Conservation (phyloP, 2,329 filamentous ascomycete species). For the Chaetomium globosum region DNA sequence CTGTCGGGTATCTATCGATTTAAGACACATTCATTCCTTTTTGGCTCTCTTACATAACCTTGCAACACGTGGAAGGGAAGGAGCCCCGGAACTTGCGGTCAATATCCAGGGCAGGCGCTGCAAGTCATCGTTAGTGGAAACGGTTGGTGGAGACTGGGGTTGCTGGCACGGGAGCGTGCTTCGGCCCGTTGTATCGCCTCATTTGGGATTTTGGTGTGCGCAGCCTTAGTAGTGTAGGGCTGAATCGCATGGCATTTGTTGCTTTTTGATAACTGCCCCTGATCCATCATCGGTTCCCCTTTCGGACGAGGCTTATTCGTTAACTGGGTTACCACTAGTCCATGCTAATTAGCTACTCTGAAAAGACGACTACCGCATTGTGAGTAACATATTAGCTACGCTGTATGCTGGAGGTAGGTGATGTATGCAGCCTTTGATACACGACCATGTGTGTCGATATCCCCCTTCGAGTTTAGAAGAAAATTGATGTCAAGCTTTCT, state of each 20-base stretch:
- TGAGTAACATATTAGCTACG: neutral
- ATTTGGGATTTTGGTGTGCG: neutral
- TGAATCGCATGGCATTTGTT: neutral
- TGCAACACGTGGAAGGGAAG: conserved; percentile 18
- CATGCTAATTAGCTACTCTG: no score
- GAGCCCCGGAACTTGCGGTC: conserved; percentile 14
- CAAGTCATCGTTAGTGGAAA: conserved; percentile 25
- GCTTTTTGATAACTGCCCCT: neutral
- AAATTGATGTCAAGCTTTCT: neutral
- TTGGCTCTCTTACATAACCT: conserved; percentile 14
- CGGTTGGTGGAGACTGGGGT: conserved; percentile 17
- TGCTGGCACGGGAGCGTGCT: conserved; percentile 23
- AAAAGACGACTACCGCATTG: neutral
- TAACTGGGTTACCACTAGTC: neutral
- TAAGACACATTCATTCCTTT: neutral
- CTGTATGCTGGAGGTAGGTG: neutral
- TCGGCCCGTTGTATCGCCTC: conserved; percentile 27
- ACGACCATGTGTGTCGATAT: neutral
- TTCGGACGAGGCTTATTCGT: neutral
- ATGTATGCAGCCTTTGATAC: neutral
- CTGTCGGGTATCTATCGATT: neutral
- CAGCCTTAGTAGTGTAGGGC: neutral
- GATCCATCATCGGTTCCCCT: neutral
- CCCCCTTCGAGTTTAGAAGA: neutral
- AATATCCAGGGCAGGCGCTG: conserved; percentile 7